These are phyloP conservation scores for Dioscorea dumetorum DNA, from an alignment of 106 monocot species.

Conservation along the genomic window DNA sequence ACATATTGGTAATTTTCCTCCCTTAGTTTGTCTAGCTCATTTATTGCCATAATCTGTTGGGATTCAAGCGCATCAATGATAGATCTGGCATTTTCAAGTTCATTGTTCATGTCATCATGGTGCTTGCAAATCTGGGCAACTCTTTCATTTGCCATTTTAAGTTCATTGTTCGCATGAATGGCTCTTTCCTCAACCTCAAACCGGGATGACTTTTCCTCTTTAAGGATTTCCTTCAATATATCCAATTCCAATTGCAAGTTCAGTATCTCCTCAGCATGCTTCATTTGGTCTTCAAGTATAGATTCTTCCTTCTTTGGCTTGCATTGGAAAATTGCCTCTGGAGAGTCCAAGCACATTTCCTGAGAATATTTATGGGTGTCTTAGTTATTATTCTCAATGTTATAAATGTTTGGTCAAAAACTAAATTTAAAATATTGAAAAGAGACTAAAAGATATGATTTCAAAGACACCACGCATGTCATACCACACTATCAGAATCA, in stretches of 20 bases:
- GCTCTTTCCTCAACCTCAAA: constrained; percentile 35
- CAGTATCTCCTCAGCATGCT: constrained; percentile 43
- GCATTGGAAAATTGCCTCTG: not conserved
- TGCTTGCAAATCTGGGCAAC: constrained; percentile 17
- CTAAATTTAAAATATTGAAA: too few species aligned
- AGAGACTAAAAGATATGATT: too few species aligned
- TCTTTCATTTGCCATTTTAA: constrained; percentile 21
- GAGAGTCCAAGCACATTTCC: constrained; percentile 29
- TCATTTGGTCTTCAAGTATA: not conserved
- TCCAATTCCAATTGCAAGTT: constrained; percentile 81
- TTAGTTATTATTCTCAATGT: not conserved
- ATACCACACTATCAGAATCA: constrained; percentile 35
- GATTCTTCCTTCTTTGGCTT: constrained; percentile 2
- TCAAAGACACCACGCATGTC: not conserved
- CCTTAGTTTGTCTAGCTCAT: constrained; percentile 57
- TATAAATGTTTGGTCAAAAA: too few species aligned
- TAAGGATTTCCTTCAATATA: constrained; percentile 68
- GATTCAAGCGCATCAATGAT: constrained; percentile 78
- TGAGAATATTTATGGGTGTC: constrained; percentile 5
- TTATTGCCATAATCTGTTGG: constrained; percentile 44
- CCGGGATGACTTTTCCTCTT: constrained; percentile 55
- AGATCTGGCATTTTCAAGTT: constrained; percentile 54
- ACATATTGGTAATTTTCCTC: constrained; percentile 14
- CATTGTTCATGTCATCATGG: constrained; percentile 27
- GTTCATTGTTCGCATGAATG: constrained; percentile 14